Evolutionary conservation across 768 basidiomycete genomes (phyloP).

Genomic region (Macrolepiota fuliginosa): DNA sequence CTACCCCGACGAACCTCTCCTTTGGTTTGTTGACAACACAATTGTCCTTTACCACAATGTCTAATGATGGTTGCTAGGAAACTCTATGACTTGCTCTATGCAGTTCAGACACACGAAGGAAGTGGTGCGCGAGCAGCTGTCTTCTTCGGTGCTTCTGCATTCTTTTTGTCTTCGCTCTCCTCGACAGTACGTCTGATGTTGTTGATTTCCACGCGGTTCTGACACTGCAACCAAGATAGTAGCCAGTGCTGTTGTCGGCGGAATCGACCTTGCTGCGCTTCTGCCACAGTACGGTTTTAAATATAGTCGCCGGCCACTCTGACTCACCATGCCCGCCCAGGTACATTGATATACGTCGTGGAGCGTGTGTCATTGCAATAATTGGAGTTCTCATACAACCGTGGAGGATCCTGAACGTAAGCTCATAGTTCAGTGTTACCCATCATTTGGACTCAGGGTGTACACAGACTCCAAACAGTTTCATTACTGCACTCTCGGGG

Average conservation of each 20-base stretch:
- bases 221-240: conserved; percentile 16
- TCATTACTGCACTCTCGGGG: conserved; percentile 29
- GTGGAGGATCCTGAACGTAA: conserved; percentile 29
- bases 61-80: conserved; percentile 18
- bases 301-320: not conserved
- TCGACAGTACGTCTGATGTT: conserved; percentile 21
- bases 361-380: conserved; percentile 26
- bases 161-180: conserved; percentile 27
- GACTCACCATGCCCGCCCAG: not conserved
- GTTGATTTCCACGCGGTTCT: not conserved
- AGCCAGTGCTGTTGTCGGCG: conserved; percentile 30
- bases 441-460: not conserved
- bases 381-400: conserved; percentile 28
- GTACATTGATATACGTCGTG: conserved; percentile 28
- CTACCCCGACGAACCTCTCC: conserved; percentile 27
- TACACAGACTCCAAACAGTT: conserved; percentile 19
- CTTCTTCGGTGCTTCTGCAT: conserved; percentile 29
- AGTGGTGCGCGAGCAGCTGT: conserved; percentile 28
- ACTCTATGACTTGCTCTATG: conserved; percentile 27
- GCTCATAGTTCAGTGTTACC: not conserved
- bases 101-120: conserved; percentile 27
- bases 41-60: not conserved
- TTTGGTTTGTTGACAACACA: conserved; percentile 18
- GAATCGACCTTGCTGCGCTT: conserved; percentile 29
- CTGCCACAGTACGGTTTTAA: conserved; percentile 16